A percentile compares a stretch with the other conserved stretches of the same genome.
These are phyloP conservation scores for Plantago major DNA, from an alignment of 257 asterid genomes.

Conservation along the genomic window DNA sequence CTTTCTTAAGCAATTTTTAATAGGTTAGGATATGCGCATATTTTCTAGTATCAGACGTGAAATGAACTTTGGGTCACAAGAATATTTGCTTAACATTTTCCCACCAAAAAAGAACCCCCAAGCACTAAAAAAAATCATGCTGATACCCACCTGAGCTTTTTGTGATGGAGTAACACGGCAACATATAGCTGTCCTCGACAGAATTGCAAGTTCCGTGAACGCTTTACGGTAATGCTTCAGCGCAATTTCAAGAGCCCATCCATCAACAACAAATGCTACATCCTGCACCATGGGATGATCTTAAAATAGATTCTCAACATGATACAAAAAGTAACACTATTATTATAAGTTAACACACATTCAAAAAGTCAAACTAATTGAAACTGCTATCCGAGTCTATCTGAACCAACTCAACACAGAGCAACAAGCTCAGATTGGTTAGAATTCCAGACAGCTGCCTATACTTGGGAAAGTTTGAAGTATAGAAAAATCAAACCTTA, in stretches of 20 bases:
- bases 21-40: no score
- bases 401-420: constrained; percentile 18
- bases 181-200: constrained; percentile 93
- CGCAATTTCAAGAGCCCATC: constrained; percentile 99
- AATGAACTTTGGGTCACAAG: neutral
- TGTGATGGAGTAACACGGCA: constrained; percentile 99
- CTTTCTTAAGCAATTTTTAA: no score
- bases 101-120: neutral
- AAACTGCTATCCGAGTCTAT: constrained; percentile 1
- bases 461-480: neutral
- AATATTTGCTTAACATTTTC: neutral
- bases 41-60: no score
- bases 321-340: neutral
- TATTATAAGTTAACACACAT: neutral
- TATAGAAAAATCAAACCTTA: constrained; percentile 45
- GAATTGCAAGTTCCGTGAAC: constrained; percentile 88
- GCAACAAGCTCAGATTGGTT: constrained; percentile 21
- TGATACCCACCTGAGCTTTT: constrained; percentile 78
- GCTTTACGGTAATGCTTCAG: constrained; percentile 81
- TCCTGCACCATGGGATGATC: constrained; percentile 52
- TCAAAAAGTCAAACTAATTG: constrained; percentile 4
- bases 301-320: constrained; percentile 17
- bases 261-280: constrained; percentile 95
- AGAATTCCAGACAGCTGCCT: constrained; percentile 9
- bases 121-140: neutral